These are phyloP conservation scores for Fagus crenata DNA, from an alignment of 306 rosid species.

Conservation along the genomic window DNA sequence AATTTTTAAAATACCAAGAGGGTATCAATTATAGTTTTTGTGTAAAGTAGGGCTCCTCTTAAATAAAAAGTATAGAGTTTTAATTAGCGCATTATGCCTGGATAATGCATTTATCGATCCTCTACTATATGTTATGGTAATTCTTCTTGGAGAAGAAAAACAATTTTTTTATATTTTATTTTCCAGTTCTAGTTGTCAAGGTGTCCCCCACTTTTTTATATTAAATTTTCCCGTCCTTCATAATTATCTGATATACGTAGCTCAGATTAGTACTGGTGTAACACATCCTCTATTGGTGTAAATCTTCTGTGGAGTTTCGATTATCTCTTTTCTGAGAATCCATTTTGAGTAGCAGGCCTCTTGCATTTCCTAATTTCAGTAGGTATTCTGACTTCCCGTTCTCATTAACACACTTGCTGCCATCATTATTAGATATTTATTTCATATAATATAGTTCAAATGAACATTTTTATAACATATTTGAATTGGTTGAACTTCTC, in stretches of 20 bases:
- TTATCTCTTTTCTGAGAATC: not conserved
- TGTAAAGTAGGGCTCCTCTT: not conserved
- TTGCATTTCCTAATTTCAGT: not conserved
- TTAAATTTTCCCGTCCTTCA: not conserved
- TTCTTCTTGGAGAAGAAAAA: not conserved
- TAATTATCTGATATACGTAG: not conserved
- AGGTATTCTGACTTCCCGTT: not conserved
- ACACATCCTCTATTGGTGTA: not conserved
- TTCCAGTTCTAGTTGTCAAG: not conserved
- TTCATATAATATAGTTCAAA: not conserved
- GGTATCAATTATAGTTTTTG: too few species aligned
- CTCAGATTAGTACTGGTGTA: not conserved
- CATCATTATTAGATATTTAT: not conserved
- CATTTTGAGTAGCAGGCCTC: not conserved
- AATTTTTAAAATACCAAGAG: too few species aligned
- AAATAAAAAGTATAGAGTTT: not conserved
- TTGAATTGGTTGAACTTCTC: not conserved
- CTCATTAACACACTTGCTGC: not conserved
- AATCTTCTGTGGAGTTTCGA: not conserved
- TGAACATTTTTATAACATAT: not conserved
- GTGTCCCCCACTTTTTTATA: not conserved
- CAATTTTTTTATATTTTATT: not conserved
- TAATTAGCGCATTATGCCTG: too few species aligned
- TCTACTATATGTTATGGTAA: not conserved
- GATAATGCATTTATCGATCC: not conserved